phyloP scores from a whole-genome alignment of 768 basidiomycete genomes.

The Nidularia sp. region DNA sequence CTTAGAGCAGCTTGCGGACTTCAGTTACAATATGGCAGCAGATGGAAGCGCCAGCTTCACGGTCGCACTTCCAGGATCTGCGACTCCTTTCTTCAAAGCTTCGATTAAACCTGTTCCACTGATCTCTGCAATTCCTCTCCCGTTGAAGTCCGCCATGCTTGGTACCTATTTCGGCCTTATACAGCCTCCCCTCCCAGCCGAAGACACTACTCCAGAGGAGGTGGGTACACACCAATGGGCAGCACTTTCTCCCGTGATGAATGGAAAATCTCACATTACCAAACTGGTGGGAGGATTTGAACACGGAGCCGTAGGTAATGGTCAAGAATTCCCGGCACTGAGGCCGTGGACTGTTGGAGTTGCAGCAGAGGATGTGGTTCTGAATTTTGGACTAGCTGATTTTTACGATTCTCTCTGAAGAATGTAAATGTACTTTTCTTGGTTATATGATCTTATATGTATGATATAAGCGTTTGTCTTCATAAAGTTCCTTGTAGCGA shows the following conservation, averaged over 20 bases:
- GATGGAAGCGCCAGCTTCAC: constrained; percentile 16
- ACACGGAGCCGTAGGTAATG: background rate
- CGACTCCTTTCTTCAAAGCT: constrained; percentile 23
- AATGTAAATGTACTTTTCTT: background rate
- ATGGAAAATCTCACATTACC: background rate
- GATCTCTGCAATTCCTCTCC: constrained; percentile 16
- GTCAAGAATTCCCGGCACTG: background rate
- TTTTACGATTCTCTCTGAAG: background rate
- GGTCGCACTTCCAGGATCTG: constrained; percentile 14
- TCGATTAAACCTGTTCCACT: constrained; percentile 19
- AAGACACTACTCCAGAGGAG: constrained; percentile 11
- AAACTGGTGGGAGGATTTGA: background rate
- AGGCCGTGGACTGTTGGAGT: background rate
- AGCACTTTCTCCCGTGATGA: constrained; percentile 3
- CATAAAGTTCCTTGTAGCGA: no score
- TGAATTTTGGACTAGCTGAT: background rate
- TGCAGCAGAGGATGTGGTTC: background rate
- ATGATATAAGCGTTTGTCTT: background rate
- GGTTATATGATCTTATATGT: background rate
- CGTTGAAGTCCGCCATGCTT: background rate
- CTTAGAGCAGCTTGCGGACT: constrained; percentile 23
- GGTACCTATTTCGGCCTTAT: constrained; percentile 16
- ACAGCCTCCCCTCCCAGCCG: constrained; percentile 8
- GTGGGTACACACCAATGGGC: constrained; percentile 17
- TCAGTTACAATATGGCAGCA: constrained; percentile 13